Conservation (phyloP, 2,329 filamentous ascomycete genomes). For the Colletotrichum gigasporum region DNA sequence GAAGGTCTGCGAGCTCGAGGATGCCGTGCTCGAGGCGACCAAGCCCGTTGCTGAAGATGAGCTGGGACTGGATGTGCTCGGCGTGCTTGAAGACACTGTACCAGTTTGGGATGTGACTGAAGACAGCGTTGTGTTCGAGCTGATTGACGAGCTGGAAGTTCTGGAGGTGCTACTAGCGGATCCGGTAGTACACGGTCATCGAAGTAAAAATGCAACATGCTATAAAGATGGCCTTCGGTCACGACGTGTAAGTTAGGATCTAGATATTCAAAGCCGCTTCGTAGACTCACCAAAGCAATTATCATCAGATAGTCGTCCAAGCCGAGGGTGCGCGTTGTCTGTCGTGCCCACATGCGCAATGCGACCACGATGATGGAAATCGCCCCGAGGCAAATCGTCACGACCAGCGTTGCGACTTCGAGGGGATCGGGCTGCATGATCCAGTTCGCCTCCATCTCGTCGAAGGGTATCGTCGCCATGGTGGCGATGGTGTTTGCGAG, state of each 20-base stretch:
- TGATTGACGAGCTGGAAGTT: no score
- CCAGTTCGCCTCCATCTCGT: neutral
- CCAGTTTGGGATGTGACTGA: no score
- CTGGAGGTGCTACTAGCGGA: no score
- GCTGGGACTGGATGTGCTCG: no score
- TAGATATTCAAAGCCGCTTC: no score
- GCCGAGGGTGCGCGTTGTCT: neutral
- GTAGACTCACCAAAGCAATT: neutral
- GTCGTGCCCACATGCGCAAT: neutral
- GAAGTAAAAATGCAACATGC: neutral
- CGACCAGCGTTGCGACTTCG: neutral
- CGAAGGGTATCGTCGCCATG: neutral
- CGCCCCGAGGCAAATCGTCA: neutral
- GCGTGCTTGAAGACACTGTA: no score
- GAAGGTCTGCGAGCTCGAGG: no score
- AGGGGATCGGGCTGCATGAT: neutral
- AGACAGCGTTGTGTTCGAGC: no score
- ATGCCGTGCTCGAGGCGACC: no score
- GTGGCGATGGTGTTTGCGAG: no score
- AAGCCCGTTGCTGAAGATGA: no score
- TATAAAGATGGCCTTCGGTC: neutral
- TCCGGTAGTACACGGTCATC: neutral
- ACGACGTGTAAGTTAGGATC: neutral
- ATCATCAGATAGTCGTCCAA: neutral
- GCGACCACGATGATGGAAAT: neutral